phyloP scores from a whole-genome alignment of 2,329 filamentous ascomycete species.

The Geoglossum cookeanum region DNA sequence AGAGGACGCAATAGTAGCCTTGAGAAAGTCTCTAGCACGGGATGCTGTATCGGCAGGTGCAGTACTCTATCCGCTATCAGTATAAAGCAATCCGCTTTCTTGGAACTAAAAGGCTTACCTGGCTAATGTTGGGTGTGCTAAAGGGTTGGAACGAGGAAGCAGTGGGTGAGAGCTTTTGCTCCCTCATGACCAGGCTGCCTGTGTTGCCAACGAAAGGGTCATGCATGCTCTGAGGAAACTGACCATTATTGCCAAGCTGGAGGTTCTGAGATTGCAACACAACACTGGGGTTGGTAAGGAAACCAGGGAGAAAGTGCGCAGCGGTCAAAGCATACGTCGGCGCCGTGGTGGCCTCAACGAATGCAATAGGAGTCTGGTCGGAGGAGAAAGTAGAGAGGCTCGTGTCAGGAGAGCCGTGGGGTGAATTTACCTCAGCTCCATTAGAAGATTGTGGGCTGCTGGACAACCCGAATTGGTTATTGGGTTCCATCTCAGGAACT shows the following conservation, averaged over 20 bases:
- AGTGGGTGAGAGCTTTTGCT: constrained; percentile 41
- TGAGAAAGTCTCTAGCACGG: background rate
- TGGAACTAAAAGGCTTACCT: background rate
- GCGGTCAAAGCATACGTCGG: background rate
- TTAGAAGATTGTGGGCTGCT: constrained; percentile 24
- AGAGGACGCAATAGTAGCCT: background rate
- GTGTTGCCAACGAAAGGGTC: constrained; percentile 3
- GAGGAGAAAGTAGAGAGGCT: constrained; percentile 45
- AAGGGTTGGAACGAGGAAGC: constrained; percentile 40
- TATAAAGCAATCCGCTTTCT: background rate
- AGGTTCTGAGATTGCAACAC: background rate
- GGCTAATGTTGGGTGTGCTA: background rate
- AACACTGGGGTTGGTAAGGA: background rate
- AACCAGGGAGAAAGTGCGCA: background rate
- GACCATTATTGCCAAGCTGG: background rate
- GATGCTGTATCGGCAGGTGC: background rate
- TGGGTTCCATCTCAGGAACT: constrained; percentile 12
- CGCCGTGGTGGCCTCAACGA: background rate
- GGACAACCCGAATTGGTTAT: constrained; percentile 11
- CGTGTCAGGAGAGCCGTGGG: constrained; percentile 45
- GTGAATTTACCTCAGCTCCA: constrained; percentile 30
- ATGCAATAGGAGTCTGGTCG: constrained; percentile 26
- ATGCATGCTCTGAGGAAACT: background rate
- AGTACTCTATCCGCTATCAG: background rate
- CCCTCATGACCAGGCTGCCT: constrained; percentile 12